Base-by-base conservation (phyloP, 1,284 basidiomycete species). In the Porodaedalea pini region DNA sequence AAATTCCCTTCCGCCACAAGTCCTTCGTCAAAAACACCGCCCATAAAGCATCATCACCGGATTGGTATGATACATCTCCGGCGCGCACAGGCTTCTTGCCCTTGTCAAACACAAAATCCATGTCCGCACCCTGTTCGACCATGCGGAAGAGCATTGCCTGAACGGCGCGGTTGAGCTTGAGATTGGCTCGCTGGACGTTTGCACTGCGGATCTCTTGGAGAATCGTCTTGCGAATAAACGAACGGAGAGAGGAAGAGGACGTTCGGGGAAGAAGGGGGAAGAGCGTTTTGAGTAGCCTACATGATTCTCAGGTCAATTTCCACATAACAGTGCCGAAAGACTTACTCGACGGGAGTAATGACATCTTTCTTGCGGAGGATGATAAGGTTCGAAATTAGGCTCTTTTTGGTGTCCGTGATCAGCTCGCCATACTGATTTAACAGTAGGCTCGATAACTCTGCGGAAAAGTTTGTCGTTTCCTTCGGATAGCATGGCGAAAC, bases 111-210 rank as follows among this genome's bases (percentile, higher is more conserved):
- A 92, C 83, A 65, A 92, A 86, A 7, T 77, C 86, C 86, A 83
- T 65, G 36, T 61, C 59, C 29, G 56, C 50, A 15, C 56, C 59
- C 47, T 86, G 83, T 71, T 98, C 94, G 5, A 99, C 87, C 91
- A 99, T 98, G 52, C 85, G 83, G 70, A 99, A 99, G 29, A 99
- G 79, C 78, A 99, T 89, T 7, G 94, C 90, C 71, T 99, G 97
- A 0, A 99, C 94, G 19, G 94, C 90, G 39, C 93, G 85, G 70
- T 99, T 99, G 29, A 99, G 84, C 67, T 95, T 94, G 75, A 98
- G 94, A 67, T 98, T 97, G 71, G 93, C 94, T 39, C 88, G 80
- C 58, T 86, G 88, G 39, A 85, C 75, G 69, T 99, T 99, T 40
- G 96, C 94, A 3, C 88, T 91, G 66, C 89, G 88, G 64, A 99